These are phyloP conservation scores for Phytophthora sansomeana DNA, from an alignment of 352 stramenopile genomes.

Conservation along the genomic window DNA sequence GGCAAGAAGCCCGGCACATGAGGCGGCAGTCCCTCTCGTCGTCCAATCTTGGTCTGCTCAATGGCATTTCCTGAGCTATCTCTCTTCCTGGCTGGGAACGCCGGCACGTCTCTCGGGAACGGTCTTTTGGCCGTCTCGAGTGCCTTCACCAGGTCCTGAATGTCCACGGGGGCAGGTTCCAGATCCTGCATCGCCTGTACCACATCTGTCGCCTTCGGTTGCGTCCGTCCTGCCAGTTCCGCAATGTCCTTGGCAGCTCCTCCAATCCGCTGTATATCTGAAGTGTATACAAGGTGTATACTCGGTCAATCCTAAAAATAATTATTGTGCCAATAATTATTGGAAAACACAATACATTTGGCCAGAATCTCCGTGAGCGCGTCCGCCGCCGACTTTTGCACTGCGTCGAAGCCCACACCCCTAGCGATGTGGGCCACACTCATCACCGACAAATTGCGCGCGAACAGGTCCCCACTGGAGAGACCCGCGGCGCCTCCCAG, in stretches of 20 bases:
- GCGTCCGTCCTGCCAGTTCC: conserved; percentile 60
- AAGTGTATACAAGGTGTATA: conserved; percentile 5
- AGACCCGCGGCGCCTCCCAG: conserved; percentile 23
- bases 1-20: conserved; percentile 64
- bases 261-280: conserved; percentile 67
- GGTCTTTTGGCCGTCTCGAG: conserved; percentile 60
- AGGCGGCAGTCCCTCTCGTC: conserved; percentile 52
- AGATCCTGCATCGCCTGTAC: conserved; percentile 57
- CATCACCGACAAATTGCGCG: conserved; percentile 59
- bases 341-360: conserved; percentile 45
- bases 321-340: conserved; percentile 12
- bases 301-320: background rate
- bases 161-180: conserved; percentile 48
- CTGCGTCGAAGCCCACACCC: conserved; percentile 60
- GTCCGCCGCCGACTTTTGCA: conserved; percentile 61
- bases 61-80: conserved; percentile 55
- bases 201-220: conserved; percentile 58
- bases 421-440: conserved; percentile 56
- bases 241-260: conserved; percentile 57
- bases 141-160: conserved; percentile 60
- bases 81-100: conserved; percentile 61
- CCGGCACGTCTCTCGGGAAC: conserved; percentile 61
- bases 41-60: conserved; percentile 66
- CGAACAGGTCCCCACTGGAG: conserved; percentile 56
- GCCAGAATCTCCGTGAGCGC: conserved; percentile 62